phyloP scores from a whole-genome alignment of 1,284 basidiomycete species.

The Trichosporon ovoides region DNA sequence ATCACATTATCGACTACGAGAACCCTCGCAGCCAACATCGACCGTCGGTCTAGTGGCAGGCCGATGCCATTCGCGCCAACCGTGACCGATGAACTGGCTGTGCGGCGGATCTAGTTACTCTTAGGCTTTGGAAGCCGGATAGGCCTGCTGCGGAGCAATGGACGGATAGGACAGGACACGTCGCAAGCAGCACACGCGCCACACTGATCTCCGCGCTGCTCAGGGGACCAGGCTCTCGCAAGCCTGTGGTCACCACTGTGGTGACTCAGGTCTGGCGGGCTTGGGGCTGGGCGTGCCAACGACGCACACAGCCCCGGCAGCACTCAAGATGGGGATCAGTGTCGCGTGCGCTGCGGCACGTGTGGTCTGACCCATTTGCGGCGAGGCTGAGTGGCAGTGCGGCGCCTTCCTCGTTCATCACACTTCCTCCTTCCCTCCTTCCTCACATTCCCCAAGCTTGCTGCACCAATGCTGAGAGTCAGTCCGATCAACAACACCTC shows the following conservation, averaged over 20 bases:
- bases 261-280: no score
- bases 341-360: no score
- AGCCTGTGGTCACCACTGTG: no score
- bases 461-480: constrained; percentile 16
- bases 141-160: not conserved
- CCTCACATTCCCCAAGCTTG: no score
- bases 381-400: no score
- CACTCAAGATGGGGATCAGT: no score
- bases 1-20: constrained; percentile 6
- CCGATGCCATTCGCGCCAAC: not conserved
- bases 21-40: not conserved
- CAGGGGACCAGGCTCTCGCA: no score
- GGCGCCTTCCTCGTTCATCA: no score
- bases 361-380: no score
- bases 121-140: not conserved
- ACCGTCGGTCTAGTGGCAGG: not conserved
- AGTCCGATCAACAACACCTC: constrained; percentile 21
- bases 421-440: no score
- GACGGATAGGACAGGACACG: not conserved
- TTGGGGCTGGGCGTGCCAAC: no score
- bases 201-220: not conserved
- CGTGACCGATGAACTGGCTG: not conserved
- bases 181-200: not conserved
- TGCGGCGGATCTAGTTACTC: not conserved
- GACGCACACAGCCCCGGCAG: no score